phyloP scores from a whole-genome alignment of 768 basidiomycete genomes.

The Tricholoma flavovirens region DNA sequence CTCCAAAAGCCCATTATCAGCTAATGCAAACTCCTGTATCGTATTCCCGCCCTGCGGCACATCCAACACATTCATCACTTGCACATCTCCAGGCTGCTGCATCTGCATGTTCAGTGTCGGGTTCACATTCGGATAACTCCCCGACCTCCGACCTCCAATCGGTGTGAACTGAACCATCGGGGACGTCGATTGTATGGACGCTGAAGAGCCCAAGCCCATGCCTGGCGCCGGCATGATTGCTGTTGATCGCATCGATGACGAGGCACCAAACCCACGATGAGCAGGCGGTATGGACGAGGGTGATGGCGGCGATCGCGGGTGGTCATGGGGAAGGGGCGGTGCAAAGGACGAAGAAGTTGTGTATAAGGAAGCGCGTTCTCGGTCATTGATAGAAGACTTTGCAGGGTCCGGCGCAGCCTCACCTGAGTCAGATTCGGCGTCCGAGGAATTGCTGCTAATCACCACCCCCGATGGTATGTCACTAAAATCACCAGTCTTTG shows the following conservation, averaged over 20 bases:
- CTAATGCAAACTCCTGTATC: conserved; percentile 59
- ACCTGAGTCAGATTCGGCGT: conserved; percentile 36
- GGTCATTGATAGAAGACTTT: conserved; percentile 28
- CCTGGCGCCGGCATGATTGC: conserved; percentile 14
- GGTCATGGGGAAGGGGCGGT: conserved; percentile 24
- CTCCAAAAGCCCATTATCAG: conserved; percentile 66
- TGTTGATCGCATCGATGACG: conserved; percentile 26
- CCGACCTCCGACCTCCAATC: conserved; percentile 29
- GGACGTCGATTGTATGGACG: conserved; percentile 16
- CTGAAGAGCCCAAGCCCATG: conserved; percentile 2
- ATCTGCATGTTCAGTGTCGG: conserved; percentile 58
- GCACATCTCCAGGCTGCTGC: conserved; percentile 48
- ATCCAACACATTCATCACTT: conserved; percentile 75
- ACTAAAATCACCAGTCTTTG: conserved; percentile 39
- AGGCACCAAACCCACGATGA: conserved; percentile 12
- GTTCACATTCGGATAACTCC: conserved; percentile 59
- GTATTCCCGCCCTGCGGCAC: conserved; percentile 47
- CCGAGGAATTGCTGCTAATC: conserved; percentile 41
- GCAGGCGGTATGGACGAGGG: conserved; percentile 11
- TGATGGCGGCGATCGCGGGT: conserved; percentile 8
- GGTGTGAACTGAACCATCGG: conserved; percentile 57
- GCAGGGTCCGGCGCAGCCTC: conserved; percentile 21
- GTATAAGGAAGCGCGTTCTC: conserved; percentile 26
- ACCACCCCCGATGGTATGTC: conserved; percentile 54
- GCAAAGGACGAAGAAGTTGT: conserved; percentile 32